A percentile compares a stretch with the other conserved stretches of the same genome.
These are phyloP conservation scores for Hypomontagnella submonticulosa DNA, from an alignment of 495 filamentous ascomycete genomes.

Conservation along the genomic window DNA sequence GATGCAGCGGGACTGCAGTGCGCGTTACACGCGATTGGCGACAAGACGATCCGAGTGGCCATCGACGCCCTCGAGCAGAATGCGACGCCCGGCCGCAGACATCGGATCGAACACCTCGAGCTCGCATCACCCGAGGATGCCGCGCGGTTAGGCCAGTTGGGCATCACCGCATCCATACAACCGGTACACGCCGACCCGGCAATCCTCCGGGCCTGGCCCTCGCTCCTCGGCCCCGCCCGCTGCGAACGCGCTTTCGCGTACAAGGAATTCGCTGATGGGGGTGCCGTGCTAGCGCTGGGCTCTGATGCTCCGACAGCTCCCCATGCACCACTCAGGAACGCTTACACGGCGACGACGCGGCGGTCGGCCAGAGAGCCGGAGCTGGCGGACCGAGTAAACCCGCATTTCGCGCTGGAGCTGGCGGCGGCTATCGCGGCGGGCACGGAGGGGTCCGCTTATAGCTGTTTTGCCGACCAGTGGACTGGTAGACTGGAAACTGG, in stretches of 20 bases:
- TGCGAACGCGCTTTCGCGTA: slow-evolving; percentile 70
- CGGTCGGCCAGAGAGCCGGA: slow-evolving; percentile 63
- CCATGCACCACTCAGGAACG: slow-evolving; percentile 64
- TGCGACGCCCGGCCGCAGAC: slow-evolving; percentile 58
- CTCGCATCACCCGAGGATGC: slow-evolving; percentile 65
- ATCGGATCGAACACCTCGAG: slow-evolving; percentile 73
- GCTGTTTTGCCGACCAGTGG: slow-evolving; percentile 65
- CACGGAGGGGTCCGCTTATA: slow-evolving; percentile 68
- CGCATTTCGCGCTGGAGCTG: slow-evolving; percentile 62
- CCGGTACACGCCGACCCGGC: slow-evolving; percentile 73
- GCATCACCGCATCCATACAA: slow-evolving; percentile 72
- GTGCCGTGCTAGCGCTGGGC: slow-evolving; percentile 66
- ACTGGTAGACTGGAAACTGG: slow-evolving; percentile 62
- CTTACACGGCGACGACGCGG: slow-evolving; percentile 70
- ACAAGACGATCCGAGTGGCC: slow-evolving; percentile 64
- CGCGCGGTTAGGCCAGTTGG: slow-evolving; percentile 60
- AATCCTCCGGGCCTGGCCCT: slow-evolving; percentile 69
- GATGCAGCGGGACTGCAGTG: slow-evolving; percentile 67
- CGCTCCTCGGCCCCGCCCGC: slow-evolving; percentile 62
- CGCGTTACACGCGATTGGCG: slow-evolving; percentile 74
- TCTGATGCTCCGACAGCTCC: slow-evolving; percentile 71
- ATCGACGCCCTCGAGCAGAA: slow-evolving; percentile 64
- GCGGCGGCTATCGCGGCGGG: slow-evolving; percentile 64
- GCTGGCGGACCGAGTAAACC: slow-evolving; percentile 61
- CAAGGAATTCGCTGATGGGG: slow-evolving; percentile 65